A percentile compares a stretch with the other conserved stretches of the same genome.
Conservation (phyloP, 2,329 filamentous ascomycete species). For the Ophiostoma sp. region DNA sequence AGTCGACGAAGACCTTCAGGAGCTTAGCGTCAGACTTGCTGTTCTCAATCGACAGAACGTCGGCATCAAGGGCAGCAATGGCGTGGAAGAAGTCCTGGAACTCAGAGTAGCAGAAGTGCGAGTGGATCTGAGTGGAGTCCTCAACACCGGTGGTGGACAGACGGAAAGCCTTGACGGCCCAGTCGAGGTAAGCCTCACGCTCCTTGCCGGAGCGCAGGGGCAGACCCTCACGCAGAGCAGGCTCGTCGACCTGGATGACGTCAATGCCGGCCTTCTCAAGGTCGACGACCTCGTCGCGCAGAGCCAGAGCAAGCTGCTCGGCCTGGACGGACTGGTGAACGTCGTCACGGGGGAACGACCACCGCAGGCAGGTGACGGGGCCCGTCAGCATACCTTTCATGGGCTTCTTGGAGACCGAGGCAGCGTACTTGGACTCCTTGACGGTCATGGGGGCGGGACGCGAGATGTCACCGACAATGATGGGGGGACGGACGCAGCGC, state of each 20-base stretch:
- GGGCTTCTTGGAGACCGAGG: conserved; percentile 93
- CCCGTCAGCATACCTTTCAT: conserved; percentile 99
- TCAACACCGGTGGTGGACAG: conserved; percentile 89
- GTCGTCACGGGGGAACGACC: conserved; percentile 99
- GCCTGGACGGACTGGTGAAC: conserved; percentile 99
- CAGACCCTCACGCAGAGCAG: conserved; percentile 98
- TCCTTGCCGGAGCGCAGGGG: conserved; percentile 91
- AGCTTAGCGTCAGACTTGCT: conserved; percentile 99
- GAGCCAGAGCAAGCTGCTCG: conserved; percentile 95
- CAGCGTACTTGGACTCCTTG: conserved; percentile 99
- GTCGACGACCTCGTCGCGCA: conserved; percentile 97
- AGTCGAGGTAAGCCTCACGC: conserved; percentile 93
- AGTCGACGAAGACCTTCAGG: conserved; percentile 96
- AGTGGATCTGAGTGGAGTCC: conserved; percentile 98
- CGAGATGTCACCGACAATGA: conserved; percentile 98
- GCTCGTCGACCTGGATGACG: conserved; percentile 99
- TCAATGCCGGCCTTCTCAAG: conserved; percentile 95
- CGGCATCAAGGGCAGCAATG: conserved; percentile 95
- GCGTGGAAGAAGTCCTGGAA: conserved; percentile 99
- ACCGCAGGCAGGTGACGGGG: conserved; percentile 96
- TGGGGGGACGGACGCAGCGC: conserved; percentile 95
- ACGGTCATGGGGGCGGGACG: conserved; percentile 97
- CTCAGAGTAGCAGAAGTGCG: conserved; percentile 99
- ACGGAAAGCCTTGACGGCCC: conserved; percentile 98
- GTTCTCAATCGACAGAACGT: conserved; percentile 99